Conservation (phyloP, 768 basidiomycete species). For the Boletus speciosus region DNA sequence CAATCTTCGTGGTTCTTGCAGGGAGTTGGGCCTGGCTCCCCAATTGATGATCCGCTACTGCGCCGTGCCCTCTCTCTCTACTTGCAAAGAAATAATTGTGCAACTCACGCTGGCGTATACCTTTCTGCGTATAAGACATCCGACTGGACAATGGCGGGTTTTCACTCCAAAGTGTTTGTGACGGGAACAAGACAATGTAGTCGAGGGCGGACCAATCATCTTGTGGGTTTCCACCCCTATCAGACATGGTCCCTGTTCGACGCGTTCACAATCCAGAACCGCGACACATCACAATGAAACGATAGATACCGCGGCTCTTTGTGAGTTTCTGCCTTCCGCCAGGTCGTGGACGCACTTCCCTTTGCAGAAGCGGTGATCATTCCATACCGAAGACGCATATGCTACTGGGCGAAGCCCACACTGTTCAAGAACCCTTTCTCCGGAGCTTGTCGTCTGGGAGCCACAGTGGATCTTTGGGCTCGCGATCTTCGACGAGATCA, state of each 20-base stretch:
- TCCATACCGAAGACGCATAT: slow-evolving; percentile 51
- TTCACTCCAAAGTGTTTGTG: slow-evolving; percentile 51
- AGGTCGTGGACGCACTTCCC: neutral
- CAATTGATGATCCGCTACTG: neutral
- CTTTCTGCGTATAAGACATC: slow-evolving; percentile 54
- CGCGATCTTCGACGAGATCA: neutral
- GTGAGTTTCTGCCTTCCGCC: slow-evolving; percentile 24
- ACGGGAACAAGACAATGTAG: slow-evolving; percentile 45
- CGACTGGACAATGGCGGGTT: slow-evolving; percentile 55
- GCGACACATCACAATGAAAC: slow-evolving; percentile 70
- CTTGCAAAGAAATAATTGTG: slow-evolving; percentile 27
- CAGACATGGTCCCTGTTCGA: neutral
- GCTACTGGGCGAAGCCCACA: slow-evolving; percentile 54
- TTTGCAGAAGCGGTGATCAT: slow-evolving; percentile 46
- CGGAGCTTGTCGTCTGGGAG: slow-evolving; percentile 52
- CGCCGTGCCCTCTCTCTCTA: neutral
- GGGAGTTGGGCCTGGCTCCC: neutral
- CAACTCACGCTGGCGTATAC: slow-evolving; percentile 55
- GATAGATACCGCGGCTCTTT: slow-evolving; percentile 50
- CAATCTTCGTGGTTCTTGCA: neutral
- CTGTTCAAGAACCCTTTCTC: slow-evolving; percentile 59
- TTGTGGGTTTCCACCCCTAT: slow-evolving; percentile 39
- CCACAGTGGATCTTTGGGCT: neutral
- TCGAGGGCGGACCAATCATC: slow-evolving; percentile 53
- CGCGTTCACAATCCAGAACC: slow-evolving; percentile 34